These are phyloP conservation scores for Prunus fruticosa DNA, from an alignment of 306 rosid genomes.

Conservation along the genomic window DNA sequence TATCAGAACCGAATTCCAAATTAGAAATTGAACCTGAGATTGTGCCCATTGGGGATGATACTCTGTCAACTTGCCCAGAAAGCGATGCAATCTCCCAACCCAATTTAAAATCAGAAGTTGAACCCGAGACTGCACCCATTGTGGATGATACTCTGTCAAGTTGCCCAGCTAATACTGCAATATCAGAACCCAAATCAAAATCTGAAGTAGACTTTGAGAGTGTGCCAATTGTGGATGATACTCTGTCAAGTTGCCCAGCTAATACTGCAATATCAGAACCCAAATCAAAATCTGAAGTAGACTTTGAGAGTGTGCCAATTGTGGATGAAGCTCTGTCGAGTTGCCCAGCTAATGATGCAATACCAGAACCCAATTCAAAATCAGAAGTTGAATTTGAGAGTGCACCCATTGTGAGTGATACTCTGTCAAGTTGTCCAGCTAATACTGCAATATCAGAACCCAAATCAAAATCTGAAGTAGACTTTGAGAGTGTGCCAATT, in stretches of 20 bases:
- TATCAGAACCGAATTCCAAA: neutral
- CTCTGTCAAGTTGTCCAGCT: neutral
- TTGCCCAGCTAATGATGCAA: neutral
- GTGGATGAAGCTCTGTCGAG: neutral
- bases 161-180: neutral
- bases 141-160: neutral
- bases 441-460: conserved; percentile 13
- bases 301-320: neutral
- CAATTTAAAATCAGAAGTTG: conserved; percentile 7
- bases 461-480: neutral
- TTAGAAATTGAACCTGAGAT: conserved; percentile 5
- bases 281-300: neutral
- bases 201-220: neutral
- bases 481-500: neutral
- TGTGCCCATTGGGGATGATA: neutral
- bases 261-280: conserved; percentile 3
- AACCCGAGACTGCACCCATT: neutral
- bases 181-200: neutral
- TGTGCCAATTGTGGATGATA: neutral
- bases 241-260: neutral
- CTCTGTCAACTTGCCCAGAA: neutral
- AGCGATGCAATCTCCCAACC: conserved; percentile 3
- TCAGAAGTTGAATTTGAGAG: conserved; percentile 11
- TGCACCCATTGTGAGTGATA: neutral
- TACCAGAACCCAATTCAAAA: neutral